phyloP scores from a whole-genome alignment of 2,329 filamentous ascomycete genomes.

The Neurospora sp. region DNA sequence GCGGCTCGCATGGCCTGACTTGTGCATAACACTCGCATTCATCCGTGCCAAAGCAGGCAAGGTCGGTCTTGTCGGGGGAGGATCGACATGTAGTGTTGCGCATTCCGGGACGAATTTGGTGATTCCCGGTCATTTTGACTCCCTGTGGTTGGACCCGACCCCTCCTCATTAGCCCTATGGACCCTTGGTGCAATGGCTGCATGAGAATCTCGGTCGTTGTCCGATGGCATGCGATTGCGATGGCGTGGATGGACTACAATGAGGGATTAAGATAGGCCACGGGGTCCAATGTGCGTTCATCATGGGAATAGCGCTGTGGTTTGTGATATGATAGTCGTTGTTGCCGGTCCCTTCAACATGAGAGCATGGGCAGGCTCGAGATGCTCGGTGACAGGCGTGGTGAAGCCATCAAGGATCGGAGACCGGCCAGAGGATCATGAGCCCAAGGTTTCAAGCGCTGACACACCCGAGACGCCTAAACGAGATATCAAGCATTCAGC shows the following conservation, averaged over 20 bases:
- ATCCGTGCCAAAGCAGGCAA: background rate
- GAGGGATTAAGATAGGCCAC: slow-evolving; percentile 4
- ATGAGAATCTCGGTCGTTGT: background rate
- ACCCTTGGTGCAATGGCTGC: background rate
- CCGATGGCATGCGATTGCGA: background rate
- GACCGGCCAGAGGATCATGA: background rate
- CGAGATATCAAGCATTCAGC: background rate
- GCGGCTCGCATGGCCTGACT: background rate
- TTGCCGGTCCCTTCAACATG: background rate
- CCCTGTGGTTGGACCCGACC: background rate
- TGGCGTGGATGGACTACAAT: background rate
- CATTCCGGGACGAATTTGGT: background rate
- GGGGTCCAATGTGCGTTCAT: background rate
- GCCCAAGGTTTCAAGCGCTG: background rate
- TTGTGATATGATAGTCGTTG: background rate
- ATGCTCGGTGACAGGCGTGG: background rate
- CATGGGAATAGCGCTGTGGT: background rate
- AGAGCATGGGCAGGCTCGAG: background rate
- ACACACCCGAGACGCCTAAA: background rate
- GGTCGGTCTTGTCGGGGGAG: background rate
- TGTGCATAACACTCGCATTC: background rate
- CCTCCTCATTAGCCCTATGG: background rate
- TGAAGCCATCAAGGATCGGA: background rate
- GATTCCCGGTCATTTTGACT: background rate
- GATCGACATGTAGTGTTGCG: background rate